These are phyloP conservation scores for Evernia prunastri DNA, from an alignment of 495 filamentous ascomycete species.

Conservation along the genomic window DNA sequence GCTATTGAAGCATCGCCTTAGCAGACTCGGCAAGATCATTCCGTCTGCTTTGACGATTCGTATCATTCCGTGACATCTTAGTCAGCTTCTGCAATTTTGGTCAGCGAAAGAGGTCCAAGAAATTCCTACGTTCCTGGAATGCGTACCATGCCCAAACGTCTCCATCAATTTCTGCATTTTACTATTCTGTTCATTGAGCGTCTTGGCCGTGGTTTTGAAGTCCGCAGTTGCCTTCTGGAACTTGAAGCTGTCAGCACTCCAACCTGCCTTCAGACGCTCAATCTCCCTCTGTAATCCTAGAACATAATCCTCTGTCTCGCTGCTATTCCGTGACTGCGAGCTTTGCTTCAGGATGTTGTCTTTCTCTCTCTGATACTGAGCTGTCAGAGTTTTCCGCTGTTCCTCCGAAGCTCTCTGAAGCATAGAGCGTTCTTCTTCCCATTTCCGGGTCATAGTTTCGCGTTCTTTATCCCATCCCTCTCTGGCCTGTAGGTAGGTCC, in stretches of 20 bases:
- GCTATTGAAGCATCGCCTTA: neutral
- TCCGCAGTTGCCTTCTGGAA: slow-evolving; percentile 43
- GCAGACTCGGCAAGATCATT: neutral
- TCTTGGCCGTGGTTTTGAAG: slow-evolving; percentile 47
- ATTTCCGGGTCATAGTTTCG: slow-evolving; percentile 15
- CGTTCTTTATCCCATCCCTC: slow-evolving; percentile 25
- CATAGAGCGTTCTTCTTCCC: slow-evolving; percentile 21
- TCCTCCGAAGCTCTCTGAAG: slow-evolving; percentile 28
- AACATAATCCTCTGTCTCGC: slow-evolving; percentile 36
- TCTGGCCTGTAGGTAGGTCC: slow-evolving; percentile 15
- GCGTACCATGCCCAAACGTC: slow-evolving; percentile 53
- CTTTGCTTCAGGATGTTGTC: slow-evolving; percentile 25
- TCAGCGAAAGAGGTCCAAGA: slow-evolving; percentile 48
- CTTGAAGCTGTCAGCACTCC: slow-evolving; percentile 44
- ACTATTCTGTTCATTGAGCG: slow-evolving; percentile 49
- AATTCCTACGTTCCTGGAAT: slow-evolving; percentile 55
- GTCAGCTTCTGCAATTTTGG: neutral
- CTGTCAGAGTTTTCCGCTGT: slow-evolving; percentile 23
- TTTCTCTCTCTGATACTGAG: slow-evolving; percentile 27
- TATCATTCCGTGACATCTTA: neutral
- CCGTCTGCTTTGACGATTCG: neutral
- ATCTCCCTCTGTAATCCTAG: slow-evolving; percentile 41
- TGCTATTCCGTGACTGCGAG: slow-evolving; percentile 33
- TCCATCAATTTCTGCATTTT: slow-evolving; percentile 52
- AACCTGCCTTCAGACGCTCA: slow-evolving; percentile 42